These are phyloP conservation scores for Plantago rigida DNA, from an alignment of 305 asterid genomes.

Conservation along the genomic window DNA sequence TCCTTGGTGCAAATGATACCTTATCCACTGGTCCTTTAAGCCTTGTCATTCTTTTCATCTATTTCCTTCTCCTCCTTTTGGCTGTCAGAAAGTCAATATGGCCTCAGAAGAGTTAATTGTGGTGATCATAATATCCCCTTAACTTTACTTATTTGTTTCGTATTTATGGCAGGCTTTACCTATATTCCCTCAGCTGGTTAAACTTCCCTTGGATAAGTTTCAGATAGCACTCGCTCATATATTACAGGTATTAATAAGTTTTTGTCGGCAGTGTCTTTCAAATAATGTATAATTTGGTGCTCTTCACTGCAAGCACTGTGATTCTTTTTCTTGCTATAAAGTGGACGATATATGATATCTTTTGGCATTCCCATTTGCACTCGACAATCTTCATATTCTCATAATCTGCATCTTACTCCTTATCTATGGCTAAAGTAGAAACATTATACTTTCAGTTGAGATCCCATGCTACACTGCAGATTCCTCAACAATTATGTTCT, in stretches of 20 bases:
- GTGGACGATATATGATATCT: too few relatives aligned
- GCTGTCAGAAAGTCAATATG: not conserved
- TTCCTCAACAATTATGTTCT: too few relatives aligned
- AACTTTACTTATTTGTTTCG: not conserved
- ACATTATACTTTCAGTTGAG: too few relatives aligned
- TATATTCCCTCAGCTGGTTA: conserved; percentile 78
- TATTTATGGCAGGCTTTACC: conserved; percentile 62
- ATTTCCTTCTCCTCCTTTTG: not conserved
- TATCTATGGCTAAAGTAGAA: not conserved
- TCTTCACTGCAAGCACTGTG: too few relatives aligned
- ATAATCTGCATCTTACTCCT: conserved; percentile 2
- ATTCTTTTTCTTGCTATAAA: too few relatives aligned
- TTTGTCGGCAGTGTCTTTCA: not conserved
- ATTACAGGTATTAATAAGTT: conserved; percentile 53
- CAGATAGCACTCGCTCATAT: conserved; percentile 94
- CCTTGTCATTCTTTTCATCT: not conserved
- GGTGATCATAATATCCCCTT: conserved; percentile 4
- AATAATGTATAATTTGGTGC: too few relatives aligned
- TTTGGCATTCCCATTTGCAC: too few relatives aligned
- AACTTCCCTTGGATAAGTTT: conserved; percentile 84
- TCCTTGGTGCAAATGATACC: not conserved
- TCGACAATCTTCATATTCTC: conserved; percentile 4
- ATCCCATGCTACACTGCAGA: too few relatives aligned
- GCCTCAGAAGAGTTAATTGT: not conserved
- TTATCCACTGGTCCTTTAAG: conserved; percentile 3